These are phyloP conservation scores for Globisporangium solare DNA, from an alignment of 352 stramenopile species.

Conservation along the genomic window DNA sequence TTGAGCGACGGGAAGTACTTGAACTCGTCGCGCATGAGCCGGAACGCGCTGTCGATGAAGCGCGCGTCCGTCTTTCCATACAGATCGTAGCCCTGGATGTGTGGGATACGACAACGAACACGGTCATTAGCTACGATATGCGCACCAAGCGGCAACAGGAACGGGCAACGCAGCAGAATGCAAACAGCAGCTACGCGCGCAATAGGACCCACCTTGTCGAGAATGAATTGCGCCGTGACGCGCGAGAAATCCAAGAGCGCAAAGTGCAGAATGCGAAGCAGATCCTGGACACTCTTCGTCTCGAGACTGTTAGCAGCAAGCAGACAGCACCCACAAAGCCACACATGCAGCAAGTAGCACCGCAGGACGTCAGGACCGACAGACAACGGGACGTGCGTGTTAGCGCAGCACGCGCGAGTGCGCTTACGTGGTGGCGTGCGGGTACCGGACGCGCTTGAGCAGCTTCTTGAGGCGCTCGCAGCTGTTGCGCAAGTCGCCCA, in stretches of 20 bases:
- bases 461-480: slow-evolving; percentile 52
- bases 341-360: neutral
- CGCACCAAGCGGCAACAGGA: neutral
- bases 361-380: neutral
- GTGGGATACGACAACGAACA: neutral
- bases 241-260: slow-evolving; percentile 71
- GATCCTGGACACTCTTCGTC: slow-evolving; percentile 31
- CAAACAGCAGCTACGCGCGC: neutral
- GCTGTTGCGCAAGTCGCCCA: slow-evolving; percentile 49
- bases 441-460: slow-evolving; percentile 47
- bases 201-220: slow-evolving; percentile 23
- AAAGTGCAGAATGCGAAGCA: slow-evolving; percentile 69
- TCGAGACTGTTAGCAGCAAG: slow-evolving; percentile 19
- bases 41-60: slow-evolving; percentile 74
- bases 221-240: slow-evolving; percentile 48
- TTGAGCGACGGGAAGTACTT: slow-evolving; percentile 63
- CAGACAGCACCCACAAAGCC: neutral
- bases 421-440: slow-evolving; percentile 25
- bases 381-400: neutral
- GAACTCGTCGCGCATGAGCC: slow-evolving; percentile 69
- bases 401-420: neutral
- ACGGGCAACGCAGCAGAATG: too few species aligned
- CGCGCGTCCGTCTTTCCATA: slow-evolving; percentile 73
- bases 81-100: slow-evolving; percentile 50
- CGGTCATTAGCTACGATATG: neutral